phyloP scores from a whole-genome alignment of 768 basidiomycete genomes.

The Leccinum aurantiacum region DNA sequence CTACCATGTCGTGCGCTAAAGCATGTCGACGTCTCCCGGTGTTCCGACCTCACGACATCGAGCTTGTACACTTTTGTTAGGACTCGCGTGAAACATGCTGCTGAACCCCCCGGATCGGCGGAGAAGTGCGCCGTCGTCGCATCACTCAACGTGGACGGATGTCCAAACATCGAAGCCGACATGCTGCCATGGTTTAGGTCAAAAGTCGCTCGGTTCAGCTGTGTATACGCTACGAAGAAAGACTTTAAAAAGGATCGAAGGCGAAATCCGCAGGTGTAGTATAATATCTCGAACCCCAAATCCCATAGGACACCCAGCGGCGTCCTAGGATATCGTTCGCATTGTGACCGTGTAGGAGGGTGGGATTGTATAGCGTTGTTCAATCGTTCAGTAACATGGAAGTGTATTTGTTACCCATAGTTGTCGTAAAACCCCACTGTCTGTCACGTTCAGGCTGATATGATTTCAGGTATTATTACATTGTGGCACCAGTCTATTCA shows the following conservation, averaged over 20 bases:
- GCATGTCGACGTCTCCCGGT: slow-evolving; percentile 55
- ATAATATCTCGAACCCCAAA: neutral
- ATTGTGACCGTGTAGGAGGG: too few species aligned
- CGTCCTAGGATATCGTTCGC: neutral
- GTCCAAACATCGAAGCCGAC: slow-evolving; percentile 52
- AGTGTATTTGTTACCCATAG: slow-evolving; percentile 10
- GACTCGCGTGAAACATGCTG: slow-evolving; percentile 36
- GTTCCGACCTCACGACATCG: slow-evolving; percentile 52
- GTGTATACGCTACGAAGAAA: slow-evolving; percentile 57
- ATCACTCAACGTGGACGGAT: slow-evolving; percentile 55
- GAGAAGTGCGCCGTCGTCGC: slow-evolving; percentile 33
- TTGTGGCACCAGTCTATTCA: neutral
- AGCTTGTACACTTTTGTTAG: slow-evolving; percentile 55
- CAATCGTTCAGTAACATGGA: neutral
- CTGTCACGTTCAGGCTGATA: neutral
- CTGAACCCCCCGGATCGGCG: slow-evolving; percentile 18
- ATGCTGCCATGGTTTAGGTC: slow-evolving; percentile 62
- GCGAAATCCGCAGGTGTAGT: slow-evolving; percentile 8
- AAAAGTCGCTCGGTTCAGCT: slow-evolving; percentile 54
- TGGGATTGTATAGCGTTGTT: neutral
- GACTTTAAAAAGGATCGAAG: slow-evolving; percentile 35
- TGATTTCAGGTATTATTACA: neutral
- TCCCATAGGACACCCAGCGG: neutral
- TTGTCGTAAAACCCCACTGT: slow-evolving; percentile 1
- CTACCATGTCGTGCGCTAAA: slow-evolving; percentile 47